Evolutionary conservation across 2,329 filamentous ascomycete genomes (phyloP).

Genomic region (Pseudogymnoascus sp.): DNA sequence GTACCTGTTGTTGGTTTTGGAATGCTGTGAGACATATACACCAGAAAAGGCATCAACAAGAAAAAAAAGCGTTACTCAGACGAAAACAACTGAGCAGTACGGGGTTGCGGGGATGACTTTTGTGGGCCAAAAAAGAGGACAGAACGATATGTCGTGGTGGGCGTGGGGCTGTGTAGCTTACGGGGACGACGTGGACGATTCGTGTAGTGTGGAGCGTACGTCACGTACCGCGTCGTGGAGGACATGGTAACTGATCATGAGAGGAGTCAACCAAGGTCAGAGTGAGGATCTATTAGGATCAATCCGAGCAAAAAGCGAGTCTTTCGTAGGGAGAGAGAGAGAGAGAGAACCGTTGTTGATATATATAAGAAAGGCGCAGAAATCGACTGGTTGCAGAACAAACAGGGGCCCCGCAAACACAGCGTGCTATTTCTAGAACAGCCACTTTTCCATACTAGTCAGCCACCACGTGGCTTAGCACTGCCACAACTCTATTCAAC

Average conservation of each 20-base stretch:
- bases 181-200: slow-evolving; percentile 4
- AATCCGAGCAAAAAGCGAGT: not conserved
- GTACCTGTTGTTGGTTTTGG: not conserved
- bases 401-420: not conserved
- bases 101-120: not conserved
- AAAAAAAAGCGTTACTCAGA: not conserved
- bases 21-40: not conserved
- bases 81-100: not conserved
- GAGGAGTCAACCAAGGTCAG: no score
- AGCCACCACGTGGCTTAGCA: slow-evolving; percentile 3
- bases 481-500: slow-evolving; percentile 3
- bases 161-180: slow-evolving; percentile 4
- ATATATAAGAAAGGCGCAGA: not conserved
- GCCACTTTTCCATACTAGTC: slow-evolving; percentile 2
- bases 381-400: not conserved
- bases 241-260: not conserved
- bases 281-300: not conserved
- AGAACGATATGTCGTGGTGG: not conserved
- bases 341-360: not conserved
- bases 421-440: slow-evolving; percentile 3
- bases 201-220: slow-evolving; percentile 6
- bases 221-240: not conserved
- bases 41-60: not conserved
- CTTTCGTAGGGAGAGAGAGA: not conserved
- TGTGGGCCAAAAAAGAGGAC: slow-evolving; percentile 4